Evolutionary conservation across 164 flowering plant genomes (phyloP).

Genomic region (Warburgia ugandensis): DNA sequence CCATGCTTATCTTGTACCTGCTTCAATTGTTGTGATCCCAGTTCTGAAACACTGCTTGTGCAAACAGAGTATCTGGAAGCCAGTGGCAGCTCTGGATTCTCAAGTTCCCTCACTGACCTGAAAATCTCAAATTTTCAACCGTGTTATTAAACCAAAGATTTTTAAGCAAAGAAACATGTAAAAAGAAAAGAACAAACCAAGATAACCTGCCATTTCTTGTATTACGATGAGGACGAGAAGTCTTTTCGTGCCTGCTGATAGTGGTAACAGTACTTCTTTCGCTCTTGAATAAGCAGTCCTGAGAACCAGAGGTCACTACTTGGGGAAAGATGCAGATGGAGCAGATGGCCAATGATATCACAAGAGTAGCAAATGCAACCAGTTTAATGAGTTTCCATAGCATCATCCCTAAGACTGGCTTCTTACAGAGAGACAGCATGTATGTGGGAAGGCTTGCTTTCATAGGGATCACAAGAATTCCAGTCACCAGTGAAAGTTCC

Average conservation of each 20-base stretch:
- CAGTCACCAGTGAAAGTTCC: slow-evolving; percentile 45
- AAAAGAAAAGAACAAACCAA: neutral
- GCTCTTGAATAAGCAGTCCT: slow-evolving; percentile 23
- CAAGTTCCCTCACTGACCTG: slow-evolving; percentile 25
- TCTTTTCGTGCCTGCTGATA: slow-evolving; percentile 21
- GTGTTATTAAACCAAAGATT: neutral
- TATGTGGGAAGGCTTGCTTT: slow-evolving; percentile 52
- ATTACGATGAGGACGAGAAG: slow-evolving; percentile 15
- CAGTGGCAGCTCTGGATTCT: slow-evolving; percentile 17
- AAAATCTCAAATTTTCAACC: slow-evolving; percentile 12
- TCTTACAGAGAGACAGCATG: slow-evolving; percentile 45
- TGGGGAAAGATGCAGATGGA: slow-evolving; percentile 33
- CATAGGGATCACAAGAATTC: slow-evolving; percentile 67
- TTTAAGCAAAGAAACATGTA: neutral
- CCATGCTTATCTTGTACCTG: slow-evolving; percentile 12
- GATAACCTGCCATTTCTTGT: slow-evolving; percentile 18
- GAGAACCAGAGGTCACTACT: slow-evolving; percentile 21
- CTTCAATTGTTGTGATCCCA: slow-evolving; percentile 13
- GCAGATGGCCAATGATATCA: slow-evolving; percentile 29
- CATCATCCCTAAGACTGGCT: slow-evolving; percentile 44
- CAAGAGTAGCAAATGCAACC: slow-evolving; percentile 29
- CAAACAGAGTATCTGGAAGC: slow-evolving; percentile 18
- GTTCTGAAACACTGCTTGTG: slow-evolving; percentile 17
- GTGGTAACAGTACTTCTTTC: slow-evolving; percentile 20
- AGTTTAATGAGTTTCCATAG: slow-evolving; percentile 33